Evolutionary conservation across 768 basidiomycete genomes (phyloP), one percentile per base, ranked within the genome.

Genomic region (Cyclocybe aegerita): DNA sequence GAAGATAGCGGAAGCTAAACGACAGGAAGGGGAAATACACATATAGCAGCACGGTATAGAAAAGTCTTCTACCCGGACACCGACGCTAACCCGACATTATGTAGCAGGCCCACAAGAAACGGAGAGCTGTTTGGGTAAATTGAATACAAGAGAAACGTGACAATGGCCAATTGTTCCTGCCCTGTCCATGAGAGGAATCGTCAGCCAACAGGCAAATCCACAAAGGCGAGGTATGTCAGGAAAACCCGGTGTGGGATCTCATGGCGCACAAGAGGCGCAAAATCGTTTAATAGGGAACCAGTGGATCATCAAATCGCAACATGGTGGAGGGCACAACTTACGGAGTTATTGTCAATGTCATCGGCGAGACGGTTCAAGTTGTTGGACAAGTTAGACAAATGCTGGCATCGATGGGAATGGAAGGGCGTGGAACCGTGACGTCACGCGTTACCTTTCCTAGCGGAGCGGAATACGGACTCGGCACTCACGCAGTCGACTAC

Each of bases 251-350:
- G 59, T 56, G 62, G 65, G 61, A 75, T 76, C 74, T 79, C 75
- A 73, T 56, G 44, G 41, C 51, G 59, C 43, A 45, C 31, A 43
- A 43, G 42, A 56, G 49, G 55, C 61, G 64, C 49, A 56, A 23
- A 23, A 41, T 81, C 79, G 73, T 77, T 77, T 81, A 83, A 82
- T 82, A 83, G 81, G 81, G 76, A 84, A 82, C 80, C 70, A 72
- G 60, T 59, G 57, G 53, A 57, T 78, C 81, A 81, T 81, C 79
- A 60, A 34, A 33, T 15, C 47, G 43, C 44, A 48, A 52, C 39
- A 34, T 45, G 33, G 49, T 48, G 43, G 35, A 49, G 49, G 15
- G 44, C 9, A 45, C 54, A 7, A 67, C 64, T 67, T 52, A 67
- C 69, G 40, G 30, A 39, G 39, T n/a, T n/a, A n/a, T n/a, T n/a